Percentiles rank a stretch among this genome's conserved stretches.
phyloP scores from a whole-genome alignment of 2,329 filamentous ascomycete species.

The Botrytis squamosa region DNA sequence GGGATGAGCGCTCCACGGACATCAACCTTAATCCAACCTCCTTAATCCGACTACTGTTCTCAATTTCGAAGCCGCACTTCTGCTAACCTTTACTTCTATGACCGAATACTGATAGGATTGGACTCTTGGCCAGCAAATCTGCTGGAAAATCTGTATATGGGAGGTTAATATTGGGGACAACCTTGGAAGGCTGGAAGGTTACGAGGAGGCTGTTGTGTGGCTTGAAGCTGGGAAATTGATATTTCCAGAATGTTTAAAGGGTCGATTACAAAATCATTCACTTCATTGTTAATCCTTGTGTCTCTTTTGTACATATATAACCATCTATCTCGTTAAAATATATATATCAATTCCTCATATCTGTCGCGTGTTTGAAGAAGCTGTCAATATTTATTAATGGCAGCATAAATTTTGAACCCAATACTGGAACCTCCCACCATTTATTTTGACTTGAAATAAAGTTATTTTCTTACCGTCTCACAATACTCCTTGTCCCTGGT shows the following conservation, averaged over 20 bases:
- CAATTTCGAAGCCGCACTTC: not conserved
- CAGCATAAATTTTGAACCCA: not conserved
- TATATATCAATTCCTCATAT: no score
- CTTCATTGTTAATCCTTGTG: no score
- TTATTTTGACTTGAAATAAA: no score
- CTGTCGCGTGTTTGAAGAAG: not conserved
- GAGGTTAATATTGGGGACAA: not conserved
- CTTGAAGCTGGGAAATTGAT: not conserved
- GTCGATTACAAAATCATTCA: no score
- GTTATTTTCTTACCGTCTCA: no score
- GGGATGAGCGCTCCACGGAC: not conserved
- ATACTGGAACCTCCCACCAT: no score
- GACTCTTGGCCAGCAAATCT: no score
- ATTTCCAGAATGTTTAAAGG: no score
- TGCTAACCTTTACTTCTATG: not conserved
- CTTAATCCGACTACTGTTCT: not conserved
- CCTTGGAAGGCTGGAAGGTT: not conserved
- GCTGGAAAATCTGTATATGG: not conserved
- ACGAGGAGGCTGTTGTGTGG: not conserved
- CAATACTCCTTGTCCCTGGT: not conserved
- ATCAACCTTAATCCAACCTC: not conserved
- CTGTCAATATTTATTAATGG: not conserved
- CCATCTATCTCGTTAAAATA: no score
- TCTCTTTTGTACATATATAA: not conserved
- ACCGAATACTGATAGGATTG: accelerated